Evolutionary conservation across 331 rosid genomes (phyloP).

Genomic region (Phaseolus coccineus): DNA sequence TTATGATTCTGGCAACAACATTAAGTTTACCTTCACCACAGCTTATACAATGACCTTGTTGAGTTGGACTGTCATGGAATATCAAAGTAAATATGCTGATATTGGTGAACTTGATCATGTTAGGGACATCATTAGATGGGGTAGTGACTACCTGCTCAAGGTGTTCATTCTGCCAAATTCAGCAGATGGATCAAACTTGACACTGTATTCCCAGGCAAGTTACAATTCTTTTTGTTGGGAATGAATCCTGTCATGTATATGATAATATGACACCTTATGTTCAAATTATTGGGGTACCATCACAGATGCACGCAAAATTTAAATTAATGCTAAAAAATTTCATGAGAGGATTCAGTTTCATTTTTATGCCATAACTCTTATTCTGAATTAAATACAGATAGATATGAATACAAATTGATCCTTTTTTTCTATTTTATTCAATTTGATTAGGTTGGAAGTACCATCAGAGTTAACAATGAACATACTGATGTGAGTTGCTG

Average conservation of each 20-base stretch:
- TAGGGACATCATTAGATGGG: constrained; percentile 84
- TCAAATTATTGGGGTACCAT: neutral
- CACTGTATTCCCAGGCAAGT: constrained; percentile 76
- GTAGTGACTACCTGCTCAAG: constrained; percentile 78
- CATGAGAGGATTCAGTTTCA: neutral
- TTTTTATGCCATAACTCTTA: neutral
- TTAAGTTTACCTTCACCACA: constrained; percentile 81
- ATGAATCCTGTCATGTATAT: neutral
- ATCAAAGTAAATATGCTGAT: constrained; percentile 68
- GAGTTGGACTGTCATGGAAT: constrained; percentile 87
- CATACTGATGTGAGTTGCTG: constrained; percentile 69
- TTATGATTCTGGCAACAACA: constrained; percentile 88
- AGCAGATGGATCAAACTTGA: constrained; percentile 52
- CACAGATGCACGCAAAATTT: neutral
- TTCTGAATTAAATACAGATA: neutral
- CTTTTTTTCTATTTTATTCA: neutral
- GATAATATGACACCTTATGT: neutral
- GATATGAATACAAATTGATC: neutral
- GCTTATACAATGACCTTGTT: constrained; percentile 80
- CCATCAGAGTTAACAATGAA: constrained; percentile 45
- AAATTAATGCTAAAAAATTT: neutral
- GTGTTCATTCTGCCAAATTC: constrained; percentile 54
- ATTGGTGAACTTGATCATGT: constrained; percentile 83
- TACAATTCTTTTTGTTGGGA: neutral
- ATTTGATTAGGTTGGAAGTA: constrained; percentile 72